These are phyloP conservation scores for Erodium trifolium DNA, from an alignment of 441 rosid species.

Conservation along the genomic window DNA sequence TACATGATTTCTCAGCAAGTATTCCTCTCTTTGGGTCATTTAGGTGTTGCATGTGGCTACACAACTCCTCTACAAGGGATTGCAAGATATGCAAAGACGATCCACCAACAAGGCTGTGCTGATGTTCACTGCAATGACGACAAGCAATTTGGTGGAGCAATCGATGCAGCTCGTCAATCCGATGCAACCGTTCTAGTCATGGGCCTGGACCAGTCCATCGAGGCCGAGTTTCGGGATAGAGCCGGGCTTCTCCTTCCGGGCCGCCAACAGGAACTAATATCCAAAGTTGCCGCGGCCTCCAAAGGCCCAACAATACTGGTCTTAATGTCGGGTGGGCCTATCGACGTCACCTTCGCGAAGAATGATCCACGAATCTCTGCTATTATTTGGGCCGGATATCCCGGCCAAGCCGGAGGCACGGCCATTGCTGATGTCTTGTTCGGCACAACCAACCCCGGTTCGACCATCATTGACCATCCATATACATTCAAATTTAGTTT, in stretches of 20 bases:
- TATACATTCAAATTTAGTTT: too few species aligned
- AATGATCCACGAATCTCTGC: conserved; percentile 41
- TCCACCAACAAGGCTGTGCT: conserved; percentile 51
- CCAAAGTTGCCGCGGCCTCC: conserved; percentile 46
- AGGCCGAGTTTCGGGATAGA: conserved; percentile 71
- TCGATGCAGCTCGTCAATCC: conserved; percentile 45
- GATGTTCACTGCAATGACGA: conserved; percentile 55
- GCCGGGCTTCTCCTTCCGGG: conserved; percentile 68
- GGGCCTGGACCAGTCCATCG: conserved; percentile 85
- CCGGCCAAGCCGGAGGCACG: conserved; percentile 86
- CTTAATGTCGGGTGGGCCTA: conserved; percentile 84
- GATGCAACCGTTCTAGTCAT: conserved; percentile 75
- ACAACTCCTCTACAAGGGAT: conserved; percentile 75
- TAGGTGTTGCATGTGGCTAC: conserved; percentile 71
- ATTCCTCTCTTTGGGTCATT: background rate
- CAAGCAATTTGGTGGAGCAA: conserved; percentile 42
- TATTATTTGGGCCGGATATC: conserved; percentile 89
- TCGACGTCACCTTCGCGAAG: conserved; percentile 59
- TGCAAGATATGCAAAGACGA: conserved; percentile 40
- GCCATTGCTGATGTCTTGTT: conserved; percentile 76
- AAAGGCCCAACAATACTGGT: conserved; percentile 56
- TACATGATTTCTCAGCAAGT: background rate
- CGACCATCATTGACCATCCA: background rate
- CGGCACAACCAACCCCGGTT: conserved; percentile 64
- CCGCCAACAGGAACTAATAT: conserved; percentile 61